These are phyloP conservation scores for Emericellopsis atlantica DNA, from an alignment of 2,329 filamentous ascomycete genomes.

Conservation along the genomic window DNA sequence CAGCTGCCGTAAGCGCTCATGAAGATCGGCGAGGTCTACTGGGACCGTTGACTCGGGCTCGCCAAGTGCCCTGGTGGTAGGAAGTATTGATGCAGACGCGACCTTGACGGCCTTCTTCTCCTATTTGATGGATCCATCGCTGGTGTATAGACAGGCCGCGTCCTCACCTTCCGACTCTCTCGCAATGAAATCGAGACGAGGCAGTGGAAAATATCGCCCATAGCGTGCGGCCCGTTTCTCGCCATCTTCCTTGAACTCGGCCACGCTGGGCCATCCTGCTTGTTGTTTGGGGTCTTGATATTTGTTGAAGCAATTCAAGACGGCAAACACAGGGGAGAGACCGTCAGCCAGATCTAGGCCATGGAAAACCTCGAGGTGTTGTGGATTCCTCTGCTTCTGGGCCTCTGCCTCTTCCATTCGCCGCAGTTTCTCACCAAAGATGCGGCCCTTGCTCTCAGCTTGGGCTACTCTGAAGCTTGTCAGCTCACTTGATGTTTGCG, in stretches of 20 bases:
- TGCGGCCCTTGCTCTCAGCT: slow-evolving; percentile 12
- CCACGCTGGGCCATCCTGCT: slow-evolving; percentile 19
- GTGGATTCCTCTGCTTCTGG: slow-evolving; percentile 1
- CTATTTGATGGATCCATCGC: slow-evolving; percentile 12
- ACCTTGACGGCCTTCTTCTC: slow-evolving; percentile 11
- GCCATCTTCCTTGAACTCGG: slow-evolving; percentile 22
- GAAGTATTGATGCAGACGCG: background rate
- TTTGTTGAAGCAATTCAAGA: slow-evolving; percentile 18
- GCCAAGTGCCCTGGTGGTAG: background rate
- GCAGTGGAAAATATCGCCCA: slow-evolving; percentile 18
- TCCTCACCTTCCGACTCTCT: slow-evolving; percentile 3
- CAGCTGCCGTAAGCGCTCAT: background rate
- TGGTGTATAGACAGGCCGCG: slow-evolving; percentile 3
- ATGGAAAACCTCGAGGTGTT: slow-evolving; percentile 8
- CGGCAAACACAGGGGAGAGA: slow-evolving; percentile 19
- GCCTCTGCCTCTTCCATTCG: slow-evolving; percentile 5
- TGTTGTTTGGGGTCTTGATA: slow-evolving; percentile 5
- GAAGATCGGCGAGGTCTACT: background rate
- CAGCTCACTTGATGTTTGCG: slow-evolving; percentile 19
- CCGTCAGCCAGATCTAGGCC: slow-evolving; percentile 14
- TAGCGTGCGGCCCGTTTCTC: slow-evolving; percentile 12
- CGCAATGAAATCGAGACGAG: slow-evolving; percentile 11
- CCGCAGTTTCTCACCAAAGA: slow-evolving; percentile 11
- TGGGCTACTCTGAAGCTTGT: slow-evolving; percentile 17
- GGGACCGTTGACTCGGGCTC: background rate